These are phyloP conservation scores for Neoboletus brunneissimus DNA, from an alignment of 768 basidiomycete species.

Conservation along the genomic window DNA sequence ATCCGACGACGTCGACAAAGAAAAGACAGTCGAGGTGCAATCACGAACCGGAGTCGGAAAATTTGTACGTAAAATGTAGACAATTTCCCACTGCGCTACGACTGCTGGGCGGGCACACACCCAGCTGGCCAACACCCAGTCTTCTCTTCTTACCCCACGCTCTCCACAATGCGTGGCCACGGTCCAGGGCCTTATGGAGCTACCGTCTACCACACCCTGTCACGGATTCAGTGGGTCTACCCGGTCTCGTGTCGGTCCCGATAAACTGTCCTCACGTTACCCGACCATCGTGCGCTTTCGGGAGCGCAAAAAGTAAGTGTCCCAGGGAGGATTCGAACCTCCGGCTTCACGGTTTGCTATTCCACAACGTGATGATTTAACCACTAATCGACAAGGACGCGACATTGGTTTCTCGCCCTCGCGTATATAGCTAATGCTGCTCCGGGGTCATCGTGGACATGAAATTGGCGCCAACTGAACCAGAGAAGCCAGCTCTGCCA, in stretches of 20 bases:
- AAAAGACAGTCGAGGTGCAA: slow-evolving; percentile 9
- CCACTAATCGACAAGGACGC: slow-evolving; percentile 44
- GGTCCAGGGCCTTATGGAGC: neutral
- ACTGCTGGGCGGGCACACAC: too few species aligned
- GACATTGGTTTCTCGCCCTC: rapidly evolving
- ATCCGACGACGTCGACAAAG: slow-evolving; percentile 16
- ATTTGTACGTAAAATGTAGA: slow-evolving; percentile 18
- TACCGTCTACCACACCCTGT: neutral
- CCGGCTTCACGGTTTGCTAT: slow-evolving; percentile 37
- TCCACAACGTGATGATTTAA: slow-evolving; percentile 45
- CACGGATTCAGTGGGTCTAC: neutral
- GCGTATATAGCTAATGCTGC: neutral
- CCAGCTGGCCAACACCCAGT: too few species aligned
- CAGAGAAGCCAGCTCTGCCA: too few species aligned
- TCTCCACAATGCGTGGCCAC: neutral
- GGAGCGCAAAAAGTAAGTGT: slow-evolving; percentile 18
- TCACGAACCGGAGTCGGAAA: slow-evolving; percentile 28
- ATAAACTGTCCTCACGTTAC: neutral
- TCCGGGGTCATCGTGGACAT: neutral
- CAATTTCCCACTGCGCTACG: slow-evolving; percentile 14
- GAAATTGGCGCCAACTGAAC: neutral
- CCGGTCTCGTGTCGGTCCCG: neutral
- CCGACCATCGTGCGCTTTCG: too few species aligned
- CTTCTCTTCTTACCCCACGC: neutral
- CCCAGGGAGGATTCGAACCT: slow-evolving; percentile 40